Conservation (phyloP, 2,329 filamentous ascomycete genomes). For the Paracorniculantispora psalliotae region DNA sequence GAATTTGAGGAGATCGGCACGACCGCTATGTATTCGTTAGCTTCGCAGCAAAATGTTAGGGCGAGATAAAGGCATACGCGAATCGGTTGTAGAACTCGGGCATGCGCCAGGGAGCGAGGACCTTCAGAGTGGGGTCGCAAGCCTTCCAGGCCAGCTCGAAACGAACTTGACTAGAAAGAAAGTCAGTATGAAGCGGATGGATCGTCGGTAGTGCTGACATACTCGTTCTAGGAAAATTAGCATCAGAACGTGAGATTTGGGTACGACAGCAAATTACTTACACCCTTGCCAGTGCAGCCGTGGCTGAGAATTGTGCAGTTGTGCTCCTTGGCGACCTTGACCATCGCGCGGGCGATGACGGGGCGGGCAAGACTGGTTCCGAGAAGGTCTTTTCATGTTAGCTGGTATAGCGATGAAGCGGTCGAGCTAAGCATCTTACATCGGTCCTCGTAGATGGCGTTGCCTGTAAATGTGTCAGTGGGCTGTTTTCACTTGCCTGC, state of each 20-base stretch:
- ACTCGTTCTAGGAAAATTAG: constrained; percentile 23
- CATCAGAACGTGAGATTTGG: background rate
- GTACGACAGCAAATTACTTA: constrained; percentile 32
- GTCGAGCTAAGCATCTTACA: constrained; percentile 15
- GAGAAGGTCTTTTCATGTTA: constrained; percentile 15
- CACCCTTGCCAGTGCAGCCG: constrained; percentile 31
- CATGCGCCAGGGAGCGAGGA: constrained; percentile 71
- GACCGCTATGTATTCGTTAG: constrained; percentile 39
- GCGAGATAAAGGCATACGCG: constrained; percentile 33
- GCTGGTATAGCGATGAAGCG: background rate
- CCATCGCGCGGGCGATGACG: constrained; percentile 53
- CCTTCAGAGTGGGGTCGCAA: constrained; percentile 57
- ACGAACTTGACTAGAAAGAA: constrained; percentile 29
- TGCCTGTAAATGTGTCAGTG: constrained; percentile 21
- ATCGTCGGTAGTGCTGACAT: constrained; percentile 13
- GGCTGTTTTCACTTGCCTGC: no score
- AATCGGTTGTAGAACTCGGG: constrained; percentile 67
- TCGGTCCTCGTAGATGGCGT: constrained; percentile 56
- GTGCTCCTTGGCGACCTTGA: constrained; percentile 20
- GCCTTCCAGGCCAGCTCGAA: constrained; percentile 32
- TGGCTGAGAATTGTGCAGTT: constrained; percentile 35
- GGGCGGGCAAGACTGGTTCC: constrained; percentile 57
- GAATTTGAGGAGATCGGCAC: constrained; percentile 68
- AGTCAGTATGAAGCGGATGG: no score
- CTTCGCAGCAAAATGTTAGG: background rate